Percentiles rank a stretch among this genome's conserved stretches.
phyloP scores from a whole-genome alignment of 805 yeast genomes.

The Cyberlindnera japonica region DNA sequence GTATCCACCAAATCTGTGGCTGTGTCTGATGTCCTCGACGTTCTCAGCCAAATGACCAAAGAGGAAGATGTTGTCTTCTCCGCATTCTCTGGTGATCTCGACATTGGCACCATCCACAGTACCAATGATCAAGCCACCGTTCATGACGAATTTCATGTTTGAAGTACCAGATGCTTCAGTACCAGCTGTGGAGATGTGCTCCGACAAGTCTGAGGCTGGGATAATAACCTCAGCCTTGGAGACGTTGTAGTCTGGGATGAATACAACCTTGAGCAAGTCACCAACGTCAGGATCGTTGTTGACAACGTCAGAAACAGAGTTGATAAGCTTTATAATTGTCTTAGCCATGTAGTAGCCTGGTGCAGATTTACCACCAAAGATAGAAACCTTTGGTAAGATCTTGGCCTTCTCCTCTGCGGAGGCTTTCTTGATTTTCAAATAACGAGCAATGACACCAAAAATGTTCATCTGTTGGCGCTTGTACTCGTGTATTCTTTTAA shows the following conservation, averaged over 20 bases:
- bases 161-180: slow-evolving; percentile 97
- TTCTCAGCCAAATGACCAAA: slow-evolving; percentile 90
- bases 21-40: slow-evolving; percentile 79
- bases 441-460: slow-evolving; percentile 83
- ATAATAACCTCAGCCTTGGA: slow-evolving; percentile 88
- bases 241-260: slow-evolving; percentile 89
- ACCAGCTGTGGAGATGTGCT: slow-evolving; percentile 95
- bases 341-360: slow-evolving; percentile 98
- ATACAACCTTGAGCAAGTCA: slow-evolving; percentile 78
- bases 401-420: slow-evolving; percentile 55
- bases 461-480: slow-evolving; percentile 93
- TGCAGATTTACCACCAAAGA: slow-evolving; percentile 94
- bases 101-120: slow-evolving; percentile 97
- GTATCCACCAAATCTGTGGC: slow-evolving; percentile 57
- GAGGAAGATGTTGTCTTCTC: slow-evolving; percentile 87
- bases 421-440: slow-evolving; percentile 68
- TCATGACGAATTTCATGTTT: slow-evolving; percentile 91
- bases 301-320: slow-evolving; percentile 74
- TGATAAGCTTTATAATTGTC: slow-evolving; percentile 80
- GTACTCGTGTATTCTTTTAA: slow-evolving; percentile 92
- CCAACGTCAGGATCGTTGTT: slow-evolving; percentile 74
- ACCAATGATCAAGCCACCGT: slow-evolving; percentile 92
- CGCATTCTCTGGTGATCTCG: slow-evolving; percentile 89
- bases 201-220: slow-evolving; percentile 88
- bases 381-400: slow-evolving; percentile 69